phyloP scores from a whole-genome alignment of 2,329 filamentous ascomycete genomes.

The Cercospora sp. region DNA sequence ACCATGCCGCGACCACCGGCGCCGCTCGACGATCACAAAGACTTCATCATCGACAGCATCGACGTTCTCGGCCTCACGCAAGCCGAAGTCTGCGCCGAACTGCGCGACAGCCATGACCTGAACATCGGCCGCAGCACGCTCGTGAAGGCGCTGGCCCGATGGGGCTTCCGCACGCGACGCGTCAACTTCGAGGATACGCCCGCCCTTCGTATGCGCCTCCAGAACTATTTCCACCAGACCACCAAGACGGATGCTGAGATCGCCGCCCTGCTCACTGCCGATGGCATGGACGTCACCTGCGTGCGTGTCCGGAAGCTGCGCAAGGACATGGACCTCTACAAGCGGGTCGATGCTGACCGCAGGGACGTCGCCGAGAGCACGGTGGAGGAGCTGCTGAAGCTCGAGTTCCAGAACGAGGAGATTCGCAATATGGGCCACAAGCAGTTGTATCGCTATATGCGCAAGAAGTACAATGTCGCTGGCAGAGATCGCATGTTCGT shows the following conservation, averaged over 20 bases:
- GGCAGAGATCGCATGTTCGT: constrained; percentile 12
- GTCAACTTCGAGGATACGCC: constrained; percentile 15
- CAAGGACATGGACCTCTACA: constrained; percentile 21
- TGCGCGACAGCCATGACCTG: constrained; percentile 9
- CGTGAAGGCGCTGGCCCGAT: constrained; percentile 4
- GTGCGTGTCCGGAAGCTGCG: constrained; percentile 11
- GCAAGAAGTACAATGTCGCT: constrained; percentile 13
- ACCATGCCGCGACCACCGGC: constrained; percentile 9
- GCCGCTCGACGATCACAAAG: constrained; percentile 12
- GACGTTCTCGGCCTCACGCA: constrained; percentile 9
- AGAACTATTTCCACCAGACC: constrained; percentile 14
- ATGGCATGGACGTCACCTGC: constrained; percentile 8
- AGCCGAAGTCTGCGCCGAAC: constrained; percentile 8
- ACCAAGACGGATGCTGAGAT: constrained; percentile 14
- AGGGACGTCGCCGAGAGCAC: not conserved
- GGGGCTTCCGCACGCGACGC: constrained; percentile 11
- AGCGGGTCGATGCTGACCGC: constrained; percentile 9
- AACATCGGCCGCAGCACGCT: constrained; percentile 15
- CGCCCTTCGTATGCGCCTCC: constrained; percentile 11
- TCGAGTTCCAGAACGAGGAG: constrained; percentile 8
- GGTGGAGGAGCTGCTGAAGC: constrained; percentile 14
- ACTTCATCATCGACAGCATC: constrained; percentile 13
- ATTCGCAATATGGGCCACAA: constrained; percentile 8
- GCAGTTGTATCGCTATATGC: constrained; percentile 14
- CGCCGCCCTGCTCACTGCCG: not conserved